Evolutionary conservation across 805 yeast genomes (phyloP).

Genomic region (Danielia reshetovae): DNA sequence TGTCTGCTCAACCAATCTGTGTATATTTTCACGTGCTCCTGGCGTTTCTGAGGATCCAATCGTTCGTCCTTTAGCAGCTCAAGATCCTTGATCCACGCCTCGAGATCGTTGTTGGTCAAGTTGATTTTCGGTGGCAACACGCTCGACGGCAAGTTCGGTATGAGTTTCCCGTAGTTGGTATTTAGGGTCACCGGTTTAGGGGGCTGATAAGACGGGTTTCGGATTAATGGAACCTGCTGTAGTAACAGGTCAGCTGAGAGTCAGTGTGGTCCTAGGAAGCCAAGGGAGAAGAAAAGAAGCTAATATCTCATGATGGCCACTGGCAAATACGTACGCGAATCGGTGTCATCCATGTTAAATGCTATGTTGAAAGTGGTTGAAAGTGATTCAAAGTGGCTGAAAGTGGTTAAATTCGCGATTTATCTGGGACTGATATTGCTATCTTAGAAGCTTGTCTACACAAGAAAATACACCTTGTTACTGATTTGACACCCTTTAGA

Average conservation of each 20-base stretch:
- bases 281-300: not conserved
- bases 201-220: slow-evolving; percentile 48
- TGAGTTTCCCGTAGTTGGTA: slow-evolving; percentile 38
- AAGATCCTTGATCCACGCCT: slow-evolving; percentile 25
- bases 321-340: slow-evolving; percentile 4
- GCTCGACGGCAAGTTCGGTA: slow-evolving; percentile 30
- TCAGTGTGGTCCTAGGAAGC: not conserved
- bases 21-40: slow-evolving; percentile 15
- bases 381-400: no score
- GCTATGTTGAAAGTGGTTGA: no score
- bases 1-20: slow-evolving; percentile 28
- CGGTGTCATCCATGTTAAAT: slow-evolving; percentile 5
- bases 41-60: slow-evolving; percentile 7
- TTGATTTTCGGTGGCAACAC: slow-evolving; percentile 37
- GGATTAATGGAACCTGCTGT: slow-evolving; percentile 51
- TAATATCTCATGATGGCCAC: no score
- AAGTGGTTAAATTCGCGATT: no score
- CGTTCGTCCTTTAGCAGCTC: slow-evolving; percentile 11
- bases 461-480: no score
- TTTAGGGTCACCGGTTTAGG: slow-evolving; percentile 56
- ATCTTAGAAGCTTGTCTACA: no score
- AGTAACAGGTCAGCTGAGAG: slow-evolving; percentile 43
- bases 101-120: slow-evolving; percentile 21
- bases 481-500: no score
- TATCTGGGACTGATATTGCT: no score